Evolutionary conservation across 768 basidiomycete genomes (phyloP), one percentile per base, ranked within the genome.

Genomic region (Lyophyllum decastes): DNA sequence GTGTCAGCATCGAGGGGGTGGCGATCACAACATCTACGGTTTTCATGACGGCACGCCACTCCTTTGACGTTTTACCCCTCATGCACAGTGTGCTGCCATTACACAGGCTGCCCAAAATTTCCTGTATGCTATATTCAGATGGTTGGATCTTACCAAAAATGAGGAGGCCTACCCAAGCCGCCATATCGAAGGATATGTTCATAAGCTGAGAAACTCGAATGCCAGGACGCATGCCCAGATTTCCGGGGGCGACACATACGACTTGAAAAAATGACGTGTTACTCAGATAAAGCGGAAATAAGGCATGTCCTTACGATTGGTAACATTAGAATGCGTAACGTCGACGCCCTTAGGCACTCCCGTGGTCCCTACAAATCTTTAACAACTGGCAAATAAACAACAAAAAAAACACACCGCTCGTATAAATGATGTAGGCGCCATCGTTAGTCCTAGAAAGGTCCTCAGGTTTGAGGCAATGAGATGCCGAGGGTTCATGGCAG

Each of bases 131-230:
- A 53, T 56, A 30, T 34, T 30, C 5, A 30, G 54, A 73, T 78
- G 76, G 79, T 5, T 75, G 75, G 27, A 73, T 73, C 16, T 76
- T 78, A 76, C 57, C 79, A 10, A 8, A n/a, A 33, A 22, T 14
- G 21, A 44, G 22, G 43, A 35, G 30, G 22, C 47, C 12, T 59
- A 73, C 82, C 85, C 85, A 87, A 16, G 81, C 82, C 35, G 81
- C 82, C 82, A 87, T 84, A 61, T 86, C 85, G 63, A 85, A 87
- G 2, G 84, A 80, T 35, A 87, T 78, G 60, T 85, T 85, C 72
- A 85, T 76, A 24, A 86, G 68, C 64, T 87, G 85, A 6, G 82
- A 78, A 16, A 86, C 82, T 12, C 80, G 76, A 25, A 76, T 61
- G 14, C 84, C 82, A 4, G 79, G 81, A 19, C 66, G 53, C 81